These are phyloP conservation scores for Pleurotus pulmonarius DNA, from an alignment of 768 basidiomycete genomes.

Conservation along the genomic window DNA sequence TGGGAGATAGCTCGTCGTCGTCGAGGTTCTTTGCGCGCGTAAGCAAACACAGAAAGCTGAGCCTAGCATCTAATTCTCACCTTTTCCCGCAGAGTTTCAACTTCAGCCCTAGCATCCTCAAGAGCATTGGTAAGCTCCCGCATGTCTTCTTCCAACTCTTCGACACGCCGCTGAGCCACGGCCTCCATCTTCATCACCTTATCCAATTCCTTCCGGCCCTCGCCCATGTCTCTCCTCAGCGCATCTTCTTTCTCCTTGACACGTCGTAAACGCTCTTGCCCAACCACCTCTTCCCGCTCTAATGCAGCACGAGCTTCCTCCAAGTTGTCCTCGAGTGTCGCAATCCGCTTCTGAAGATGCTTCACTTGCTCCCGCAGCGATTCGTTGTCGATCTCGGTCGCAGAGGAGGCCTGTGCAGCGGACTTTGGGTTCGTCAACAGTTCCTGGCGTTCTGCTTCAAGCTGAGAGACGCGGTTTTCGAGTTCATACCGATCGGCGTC, in stretches of 20 bases:
- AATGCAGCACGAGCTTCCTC: slow-evolving; percentile 70
- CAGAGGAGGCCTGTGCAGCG: slow-evolving; percentile 41
- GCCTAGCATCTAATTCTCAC: slow-evolving; percentile 40
- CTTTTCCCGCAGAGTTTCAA: slow-evolving; percentile 75
- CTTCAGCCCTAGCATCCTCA: slow-evolving; percentile 87
- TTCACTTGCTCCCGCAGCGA: slow-evolving; percentile 85
- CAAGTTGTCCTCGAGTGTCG: slow-evolving; percentile 76
- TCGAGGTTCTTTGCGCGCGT: slow-evolving; percentile 54
- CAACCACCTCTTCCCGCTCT: slow-evolving; percentile 67
- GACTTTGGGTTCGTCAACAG: slow-evolving; percentile 9
- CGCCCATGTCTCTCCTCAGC: slow-evolving; percentile 66
- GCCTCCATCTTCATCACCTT: slow-evolving; percentile 59
- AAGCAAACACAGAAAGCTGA: neutral
- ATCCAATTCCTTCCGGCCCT: slow-evolving; percentile 64
- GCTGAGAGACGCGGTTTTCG: slow-evolving; percentile 55
- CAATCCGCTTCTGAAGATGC: slow-evolving; percentile 77
- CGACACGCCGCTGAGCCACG: slow-evolving; percentile 58
- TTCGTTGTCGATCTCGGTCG: slow-evolving; percentile 93
- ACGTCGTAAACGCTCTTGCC: slow-evolving; percentile 61
- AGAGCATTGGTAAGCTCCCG: slow-evolving; percentile 83
- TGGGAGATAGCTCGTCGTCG: slow-evolving; percentile 14
- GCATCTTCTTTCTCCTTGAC: slow-evolving; percentile 72
- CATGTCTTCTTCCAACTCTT: slow-evolving; percentile 88
- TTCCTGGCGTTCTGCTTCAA: slow-evolving; percentile 40
- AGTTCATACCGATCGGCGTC: slow-evolving; percentile 76